Base-by-base conservation (phyloP, 1,284 basidiomycete genomes). In the Takashimella koratensis region DNA sequence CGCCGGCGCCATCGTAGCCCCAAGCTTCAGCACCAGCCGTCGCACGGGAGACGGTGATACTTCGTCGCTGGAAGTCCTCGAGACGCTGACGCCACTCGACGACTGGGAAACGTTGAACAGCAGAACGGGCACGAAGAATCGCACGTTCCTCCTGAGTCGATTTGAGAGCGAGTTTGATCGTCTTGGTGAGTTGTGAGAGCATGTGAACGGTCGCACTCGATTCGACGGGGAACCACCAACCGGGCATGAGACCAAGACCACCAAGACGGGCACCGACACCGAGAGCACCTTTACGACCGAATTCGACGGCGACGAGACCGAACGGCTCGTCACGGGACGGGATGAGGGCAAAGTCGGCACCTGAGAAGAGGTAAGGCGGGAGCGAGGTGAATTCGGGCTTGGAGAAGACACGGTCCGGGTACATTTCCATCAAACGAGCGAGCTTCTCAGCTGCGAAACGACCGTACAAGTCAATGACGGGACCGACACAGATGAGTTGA, bases 221-320 rank as follows among this genome's bases (percentile, higher is more conserved):
- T 77, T 95, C 91, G 45, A 95, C 91, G 53, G 90, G 91, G 82
- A 91, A 94, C 90, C 91, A 94, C 91, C 91, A 94, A 79, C 91
- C 91, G 68, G 91, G 91, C 91, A 95, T 95, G 62, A 95, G 79
- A 78, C 91, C 91, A 44, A 95, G 82, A 81, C 91, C 91, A 75
- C 91, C 91, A 25, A 94, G 82, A 70, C 91, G 87, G 78, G 86
- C 84, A 65, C 91, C 91, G 61, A 95, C 91, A 80, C 91, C 91
- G 51, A 95, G 82, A 57, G 91, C 91, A 81, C 91, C 91, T 77
- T 94, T 94, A 64, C 91, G 81, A 76, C 91, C 91, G 76, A 95
- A 95, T 73, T 94, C 91, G 65, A 95, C 91, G 52, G 91, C 91
- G 45, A 94, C 91, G 47, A 94, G 79, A 79, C 91, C 91, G 76